Base-by-base conservation (phyloP, 768 basidiomycete genomes). In the Ramaria rubella region DNA sequence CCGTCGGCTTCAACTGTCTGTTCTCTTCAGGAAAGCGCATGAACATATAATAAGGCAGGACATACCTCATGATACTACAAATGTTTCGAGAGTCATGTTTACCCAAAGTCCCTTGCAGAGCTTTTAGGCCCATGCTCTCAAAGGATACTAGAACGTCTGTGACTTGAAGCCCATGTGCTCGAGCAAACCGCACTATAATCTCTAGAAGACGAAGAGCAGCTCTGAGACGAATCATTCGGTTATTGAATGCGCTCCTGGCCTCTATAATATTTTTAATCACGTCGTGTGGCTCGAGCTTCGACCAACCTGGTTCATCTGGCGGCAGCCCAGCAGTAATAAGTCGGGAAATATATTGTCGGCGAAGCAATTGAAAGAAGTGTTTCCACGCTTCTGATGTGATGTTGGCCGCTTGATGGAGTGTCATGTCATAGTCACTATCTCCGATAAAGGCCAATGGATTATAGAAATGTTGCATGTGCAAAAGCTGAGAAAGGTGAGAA, bases 381-480 rank as follows among this genome's bases (percentile, higher is more conserved):
- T 31, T 56, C 55, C 55, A 56, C 5, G 27, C 44, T n/a, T 54
- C 52, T 30, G 55, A 26, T 6, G 29, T 2, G 34, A 2, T 19
- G 17, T 49, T 23, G 29, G 31, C 17, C 9, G 21, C 40, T 7
- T 6, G 17, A 19, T 19, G 14, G 7, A 56, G 15, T 2, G 36
- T 12, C 5, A 8, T 24, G 24, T 56, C 55, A 31, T 30, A 33
- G 21, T 9, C 24, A 9, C 44, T 4, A 49, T 46, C 66, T 6
- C 72, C 65, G 15, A 85, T 69, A 7, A 76, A 49, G 3, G 78
- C 73, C 14, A 87, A 67, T 0, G 83, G 81, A 24, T 87, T 80
- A 30, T 67, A 75, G 60, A 87, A 88, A 66, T 91, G 88, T 59
- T 86, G 86, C 66, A 90, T 67, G 63, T 88, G 74, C 0, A 74